A percentile compares a stretch with the other conserved stretches of the same genome.
phyloP scores from a whole-genome alignment of 345 rosid species.

The Populus alba region DNA sequence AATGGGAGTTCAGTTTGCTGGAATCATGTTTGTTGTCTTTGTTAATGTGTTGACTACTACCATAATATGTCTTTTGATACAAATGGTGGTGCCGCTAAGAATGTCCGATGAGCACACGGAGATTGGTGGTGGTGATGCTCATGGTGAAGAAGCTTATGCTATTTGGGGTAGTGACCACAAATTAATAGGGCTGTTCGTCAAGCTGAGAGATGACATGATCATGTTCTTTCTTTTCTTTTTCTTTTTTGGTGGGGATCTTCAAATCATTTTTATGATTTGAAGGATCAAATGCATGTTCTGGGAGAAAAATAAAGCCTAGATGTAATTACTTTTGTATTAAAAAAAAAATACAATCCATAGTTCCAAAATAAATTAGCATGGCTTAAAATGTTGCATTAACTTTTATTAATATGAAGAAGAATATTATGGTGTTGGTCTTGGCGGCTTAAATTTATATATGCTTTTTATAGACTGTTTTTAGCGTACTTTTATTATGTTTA shows the following conservation, averaged over 20 bases:
- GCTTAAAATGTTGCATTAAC: neutral
- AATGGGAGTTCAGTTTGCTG: conserved; percentile 39
- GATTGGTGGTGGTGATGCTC: conserved; percentile 43
- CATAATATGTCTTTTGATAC: conserved; percentile 30
- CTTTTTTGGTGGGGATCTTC: neutral
- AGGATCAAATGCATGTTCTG: neutral
- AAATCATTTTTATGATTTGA: neutral
- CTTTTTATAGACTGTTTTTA: too few relatives aligned
- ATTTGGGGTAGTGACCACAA: conserved; percentile 26
- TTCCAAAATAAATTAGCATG: neutral
- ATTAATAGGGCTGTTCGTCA: neutral
- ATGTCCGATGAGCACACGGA: conserved; percentile 47
- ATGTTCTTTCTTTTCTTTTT: too few relatives aligned
- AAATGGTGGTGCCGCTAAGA: conserved; percentile 34
- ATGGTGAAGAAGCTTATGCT: conserved; percentile 44
- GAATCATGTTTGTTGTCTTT: conserved; percentile 20
- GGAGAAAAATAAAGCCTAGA: neutral
- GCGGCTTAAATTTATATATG: too few relatives aligned
- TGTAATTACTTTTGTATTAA: neutral
- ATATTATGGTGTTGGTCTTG: too few relatives aligned
- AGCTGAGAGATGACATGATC: neutral
- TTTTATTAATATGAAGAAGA: too few relatives aligned
- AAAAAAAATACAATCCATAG: neutral
- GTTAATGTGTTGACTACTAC: conserved; percentile 35
- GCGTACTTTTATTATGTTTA: too few relatives aligned